Evolutionary conservation across 2,329 filamentous ascomycete species (phyloP).

Genomic region (Diaporthe sp.): DNA sequence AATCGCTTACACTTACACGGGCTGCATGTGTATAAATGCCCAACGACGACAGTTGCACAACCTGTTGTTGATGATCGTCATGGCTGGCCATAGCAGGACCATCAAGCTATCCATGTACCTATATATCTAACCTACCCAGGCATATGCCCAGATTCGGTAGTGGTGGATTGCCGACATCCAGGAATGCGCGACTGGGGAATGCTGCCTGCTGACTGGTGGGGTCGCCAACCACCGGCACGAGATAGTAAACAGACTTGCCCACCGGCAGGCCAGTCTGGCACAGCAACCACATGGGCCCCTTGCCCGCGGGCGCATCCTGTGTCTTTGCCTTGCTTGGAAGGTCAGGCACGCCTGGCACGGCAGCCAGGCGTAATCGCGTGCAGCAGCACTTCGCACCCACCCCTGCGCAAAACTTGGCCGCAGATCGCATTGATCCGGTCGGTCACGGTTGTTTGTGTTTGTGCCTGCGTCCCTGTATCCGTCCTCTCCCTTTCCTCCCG

Average conservation of each 20-base stretch:
- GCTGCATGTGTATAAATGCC: not conserved
- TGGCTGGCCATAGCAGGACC: not conserved
- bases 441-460: conserved; percentile 20
- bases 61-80: not conserved
- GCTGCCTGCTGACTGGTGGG: conserved; percentile 29
- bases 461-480: conserved; percentile 8
- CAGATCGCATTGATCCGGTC: conserved; percentile 25
- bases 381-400: not conserved
- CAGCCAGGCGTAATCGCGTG: not conserved
- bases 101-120: not conserved
- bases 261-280: not conserved
- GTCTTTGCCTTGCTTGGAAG: not conserved
- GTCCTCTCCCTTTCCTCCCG: conserved; percentile 3
- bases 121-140: not conserved
- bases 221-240: not conserved
- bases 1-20: conserved; percentile 3
- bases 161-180: not conserved
- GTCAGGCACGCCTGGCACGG: not conserved
- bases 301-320: not conserved
- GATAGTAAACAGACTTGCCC: conserved; percentile 20
- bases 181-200: not conserved
- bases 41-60: not conserved
- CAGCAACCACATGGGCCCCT: conserved; percentile 6
- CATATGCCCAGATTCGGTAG: not conserved
- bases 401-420: conserved; percentile 31